A percentile compares a stretch with the other conserved stretches of the same genome.
These are phyloP conservation scores for Colletotrichum sublineola DNA, from an alignment of 2,329 filamentous ascomycete genomes.

Conservation along the genomic window DNA sequence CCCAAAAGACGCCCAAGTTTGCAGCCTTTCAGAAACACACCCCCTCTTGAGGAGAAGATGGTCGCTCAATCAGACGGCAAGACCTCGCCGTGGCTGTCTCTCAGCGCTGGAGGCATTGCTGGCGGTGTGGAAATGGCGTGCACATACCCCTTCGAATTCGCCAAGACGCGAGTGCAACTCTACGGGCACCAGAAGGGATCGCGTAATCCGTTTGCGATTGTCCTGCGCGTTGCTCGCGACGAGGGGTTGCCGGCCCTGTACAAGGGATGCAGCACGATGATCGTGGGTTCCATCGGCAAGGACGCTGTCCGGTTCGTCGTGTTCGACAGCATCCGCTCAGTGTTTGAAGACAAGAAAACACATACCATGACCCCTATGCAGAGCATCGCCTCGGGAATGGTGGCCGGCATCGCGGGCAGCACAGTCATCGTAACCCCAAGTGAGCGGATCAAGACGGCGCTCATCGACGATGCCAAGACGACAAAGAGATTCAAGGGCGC, in stretches of 20 bases:
- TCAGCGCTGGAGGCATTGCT: constrained; percentile 26
- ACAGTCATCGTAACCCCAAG: constrained; percentile 32
- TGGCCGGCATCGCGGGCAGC: constrained; percentile 18
- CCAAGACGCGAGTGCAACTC: constrained; percentile 32
- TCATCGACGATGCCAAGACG: constrained; percentile 34
- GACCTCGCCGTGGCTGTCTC: constrained; percentile 25
- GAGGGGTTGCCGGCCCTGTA: constrained; percentile 24
- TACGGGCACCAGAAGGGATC: constrained; percentile 30
- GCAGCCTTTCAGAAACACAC: background rate
- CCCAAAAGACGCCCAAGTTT: background rate
- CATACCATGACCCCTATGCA: constrained; percentile 15
- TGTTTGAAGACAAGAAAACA: constrained; percentile 12
- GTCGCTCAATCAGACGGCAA: constrained; percentile 25
- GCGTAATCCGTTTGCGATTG: constrained; percentile 25
- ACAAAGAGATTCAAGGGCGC: constrained; percentile 18
- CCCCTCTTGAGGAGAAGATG: background rate
- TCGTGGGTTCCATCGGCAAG: constrained; percentile 31
- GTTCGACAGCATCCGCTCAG: constrained; percentile 34
- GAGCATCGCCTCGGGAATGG: constrained; percentile 33
- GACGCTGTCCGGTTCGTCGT: constrained; percentile 34
- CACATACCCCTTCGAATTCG: constrained; percentile 34
- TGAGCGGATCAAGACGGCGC: constrained; percentile 32
- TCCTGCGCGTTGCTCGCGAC: constrained; percentile 28
- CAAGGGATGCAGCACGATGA: constrained; percentile 37
- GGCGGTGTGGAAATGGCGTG: constrained; percentile 32